These are phyloP conservation scores for Theileria annulata DNA, from an alignment of 169 alveolate genomes.

Conservation along the genomic window DNA sequence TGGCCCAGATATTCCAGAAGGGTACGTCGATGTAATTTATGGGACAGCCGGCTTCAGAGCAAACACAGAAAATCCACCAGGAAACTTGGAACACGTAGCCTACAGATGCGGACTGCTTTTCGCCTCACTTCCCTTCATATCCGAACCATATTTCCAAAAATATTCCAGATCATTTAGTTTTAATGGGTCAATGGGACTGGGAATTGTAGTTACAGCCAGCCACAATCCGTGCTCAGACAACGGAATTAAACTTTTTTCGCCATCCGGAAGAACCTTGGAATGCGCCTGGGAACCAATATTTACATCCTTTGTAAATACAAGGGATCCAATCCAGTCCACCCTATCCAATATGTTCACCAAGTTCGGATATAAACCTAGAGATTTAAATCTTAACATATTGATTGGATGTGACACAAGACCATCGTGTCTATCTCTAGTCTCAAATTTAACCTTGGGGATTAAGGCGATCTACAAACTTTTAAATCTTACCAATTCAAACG, in stretches of 20 bases:
- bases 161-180: neutral
- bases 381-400: slow-evolving; percentile 20
- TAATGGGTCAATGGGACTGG: slow-evolving; percentile 35
- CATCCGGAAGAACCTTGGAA: slow-evolving; percentile 63
- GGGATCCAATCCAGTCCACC: slow-evolving; percentile 1
- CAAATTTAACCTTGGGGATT: slow-evolving; percentile 31
- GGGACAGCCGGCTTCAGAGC: slow-evolving; percentile 60
- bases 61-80: slow-evolving; percentile 31
- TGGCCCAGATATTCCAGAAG: slow-evolving; percentile 52
- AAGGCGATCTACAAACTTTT: slow-evolving; percentile 28
- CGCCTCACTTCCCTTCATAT: slow-evolving; percentile 48
- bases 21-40: slow-evolving; percentile 37
- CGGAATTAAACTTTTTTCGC: slow-evolving; percentile 70
- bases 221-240: slow-evolving; percentile 71
- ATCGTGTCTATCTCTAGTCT: slow-evolving; percentile 21
- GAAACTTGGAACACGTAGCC: slow-evolving; percentile 50
- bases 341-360: neutral
- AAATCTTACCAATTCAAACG: slow-evolving; percentile 10
- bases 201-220: slow-evolving; percentile 73
- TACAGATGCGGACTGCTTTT: slow-evolving; percentile 55
- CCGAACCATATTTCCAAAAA: neutral
- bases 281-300: slow-evolving; percentile 65
- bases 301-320: slow-evolving; percentile 58
- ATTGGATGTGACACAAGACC: slow-evolving; percentile 51
- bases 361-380: slow-evolving; percentile 1